phyloP scores from a whole-genome alignment of 2,329 filamentous ascomycete species.

The Tolypocladium pustulatum region DNA sequence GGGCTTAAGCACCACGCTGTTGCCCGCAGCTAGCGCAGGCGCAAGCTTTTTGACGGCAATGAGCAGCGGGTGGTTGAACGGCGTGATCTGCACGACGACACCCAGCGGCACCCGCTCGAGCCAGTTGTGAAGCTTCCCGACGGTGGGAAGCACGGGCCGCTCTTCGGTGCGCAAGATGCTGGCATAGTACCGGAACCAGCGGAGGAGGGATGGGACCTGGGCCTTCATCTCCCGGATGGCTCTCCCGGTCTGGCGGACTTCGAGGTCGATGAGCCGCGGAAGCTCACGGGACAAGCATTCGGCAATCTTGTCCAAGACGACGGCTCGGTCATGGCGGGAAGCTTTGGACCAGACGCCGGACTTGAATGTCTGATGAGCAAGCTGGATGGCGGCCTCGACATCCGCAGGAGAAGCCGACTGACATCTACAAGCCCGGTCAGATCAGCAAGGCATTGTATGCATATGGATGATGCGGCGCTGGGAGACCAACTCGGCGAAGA shows the following conservation, averaged over 20 bases:
- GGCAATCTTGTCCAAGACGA: constrained; percentile 51
- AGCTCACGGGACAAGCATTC: constrained; percentile 40
- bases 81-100: constrained; percentile 45
- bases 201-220: constrained; percentile 53
- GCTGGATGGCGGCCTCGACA: constrained; percentile 15
- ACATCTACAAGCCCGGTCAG: constrained; percentile 7
- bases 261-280: constrained; percentile 47
- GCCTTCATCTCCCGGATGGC: constrained; percentile 60
- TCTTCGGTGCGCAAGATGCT: constrained; percentile 57
- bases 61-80: constrained; percentile 48
- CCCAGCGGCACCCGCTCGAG: constrained; percentile 44
- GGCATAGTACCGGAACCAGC: constrained; percentile 65
- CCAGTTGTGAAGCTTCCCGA: constrained; percentile 48
- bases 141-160: constrained; percentile 53
- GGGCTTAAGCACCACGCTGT: constrained; percentile 50
- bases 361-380: constrained; percentile 55
- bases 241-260: constrained; percentile 59
- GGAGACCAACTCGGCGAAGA: constrained; percentile 36
- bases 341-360: constrained; percentile 54
- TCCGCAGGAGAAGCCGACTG: constrained; percentile 18
- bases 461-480: not conserved
- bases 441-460: not conserved
- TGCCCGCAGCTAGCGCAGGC: constrained; percentile 48
- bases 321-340: constrained; percentile 46
- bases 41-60: constrained; percentile 51